phyloP scores from a whole-genome alignment of 192 early-diverging fungal species.

The Coemansia umbellata region DNA sequence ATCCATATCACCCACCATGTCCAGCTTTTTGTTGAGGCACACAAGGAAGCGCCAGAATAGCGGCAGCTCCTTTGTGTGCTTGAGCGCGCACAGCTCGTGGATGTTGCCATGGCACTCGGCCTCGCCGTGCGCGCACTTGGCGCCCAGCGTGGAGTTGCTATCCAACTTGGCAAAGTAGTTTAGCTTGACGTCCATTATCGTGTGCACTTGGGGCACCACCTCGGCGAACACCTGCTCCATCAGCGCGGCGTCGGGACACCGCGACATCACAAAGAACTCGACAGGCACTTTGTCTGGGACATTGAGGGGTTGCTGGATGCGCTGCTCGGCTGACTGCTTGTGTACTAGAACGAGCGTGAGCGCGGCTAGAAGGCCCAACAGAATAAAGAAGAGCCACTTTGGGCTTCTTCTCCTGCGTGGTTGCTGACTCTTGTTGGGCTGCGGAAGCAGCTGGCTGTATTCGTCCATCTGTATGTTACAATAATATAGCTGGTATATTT shows the following conservation, averaged over 20 bases:
- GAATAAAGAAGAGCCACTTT: too few species aligned
- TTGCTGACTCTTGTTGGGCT: too few species aligned
- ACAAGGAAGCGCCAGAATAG: conserved; percentile 40
- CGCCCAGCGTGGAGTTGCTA: conserved; percentile 24
- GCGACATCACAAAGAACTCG: conserved; percentile 71
- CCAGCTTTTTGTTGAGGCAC: conserved; percentile 27
- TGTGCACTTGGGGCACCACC: conserved; percentile 35
- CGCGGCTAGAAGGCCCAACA: too few species aligned
- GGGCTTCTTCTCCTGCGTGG: too few species aligned
- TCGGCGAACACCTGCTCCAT: conserved; percentile 49
- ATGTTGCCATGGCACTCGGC: conserved; percentile 53
- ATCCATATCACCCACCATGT: conserved; percentile 24
- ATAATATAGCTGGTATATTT: too few species aligned
- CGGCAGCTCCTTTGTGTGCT: conserved; percentile 22
- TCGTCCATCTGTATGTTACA: too few species aligned
- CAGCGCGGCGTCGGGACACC: conserved; percentile 61
- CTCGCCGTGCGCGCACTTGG: conserved; percentile 53
- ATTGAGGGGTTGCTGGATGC: too few species aligned
- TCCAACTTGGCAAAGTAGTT: conserved; percentile 51
- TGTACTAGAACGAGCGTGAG: too few species aligned
- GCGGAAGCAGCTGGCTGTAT: too few species aligned
- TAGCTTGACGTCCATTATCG: conserved; percentile 47
- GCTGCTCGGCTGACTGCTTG: too few species aligned
- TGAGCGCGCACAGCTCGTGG: conserved; percentile 43
- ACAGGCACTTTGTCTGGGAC: conserved; percentile 43